Evolutionary conservation across 2,329 filamentous ascomycete species (phyloP), one percentile per base, ranked within the genome.

Genomic region (Fusarium mexicanum): DNA sequence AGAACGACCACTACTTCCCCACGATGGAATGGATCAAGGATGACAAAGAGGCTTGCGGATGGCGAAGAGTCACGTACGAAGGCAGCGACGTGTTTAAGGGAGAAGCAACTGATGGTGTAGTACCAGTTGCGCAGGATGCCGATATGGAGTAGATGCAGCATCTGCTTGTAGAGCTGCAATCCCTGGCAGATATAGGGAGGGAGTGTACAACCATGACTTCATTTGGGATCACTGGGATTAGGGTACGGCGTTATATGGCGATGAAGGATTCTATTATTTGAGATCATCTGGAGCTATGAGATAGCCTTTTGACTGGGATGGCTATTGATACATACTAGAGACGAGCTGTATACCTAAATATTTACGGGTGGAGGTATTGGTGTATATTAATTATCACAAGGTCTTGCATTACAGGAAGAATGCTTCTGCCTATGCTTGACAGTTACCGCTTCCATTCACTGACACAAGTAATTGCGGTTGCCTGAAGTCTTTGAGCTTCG

Each of bases 1-100:
- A 98, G 89, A 98, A 98, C 78, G 96, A 99, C 81, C 96, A 99
- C 83, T 99, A 99, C 82, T 93, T 93, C 83, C 91, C 91, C 1
- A 92, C 90, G 2, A 89, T 90, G 82, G 91, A 93, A 78, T 92
- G 90, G 87, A 88, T 91, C 82, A 92, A 92, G 81, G 91, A 92
- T 73, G 80, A 83, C 20, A 83, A 83, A 12, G 89, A 90, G 72
- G 82, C 86, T 4, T 90, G 87, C 72, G 90, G 90, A 57, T 93
- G 91, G 91, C 86, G 86, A 61, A 85, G 91, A 43, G 85, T 91
- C 26, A 90, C 90, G 8, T 91, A 92, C 73, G 89, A 91, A 77
- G 86, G 86, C 76, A 87, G 85, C 54, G 84, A 87, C 72, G 81
- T 85, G 3, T 83, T 90, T 33, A 78, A 86, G 24, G 90, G 89